Conservation (phyloP, 1,139 yeast genomes). For the Debaryomyces sp. region DNA sequence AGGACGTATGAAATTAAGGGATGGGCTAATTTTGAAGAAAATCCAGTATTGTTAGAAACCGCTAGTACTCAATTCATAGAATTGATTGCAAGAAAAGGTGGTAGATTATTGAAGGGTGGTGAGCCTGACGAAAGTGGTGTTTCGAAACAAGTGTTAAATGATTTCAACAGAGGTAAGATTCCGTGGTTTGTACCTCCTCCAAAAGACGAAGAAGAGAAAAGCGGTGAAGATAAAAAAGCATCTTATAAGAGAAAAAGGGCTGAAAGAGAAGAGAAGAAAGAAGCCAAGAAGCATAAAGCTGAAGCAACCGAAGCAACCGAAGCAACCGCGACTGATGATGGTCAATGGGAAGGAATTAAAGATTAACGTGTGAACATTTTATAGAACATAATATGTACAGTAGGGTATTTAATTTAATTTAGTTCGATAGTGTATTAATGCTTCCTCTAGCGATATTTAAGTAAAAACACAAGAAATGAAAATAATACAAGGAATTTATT, state of each 20-base stretch:
- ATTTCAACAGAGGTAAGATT: constrained; percentile 94
- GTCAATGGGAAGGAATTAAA: constrained; percentile 27
- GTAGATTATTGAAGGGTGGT: constrained; percentile 93
- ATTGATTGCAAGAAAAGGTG: constrained; percentile 87
- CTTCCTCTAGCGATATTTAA: constrained; percentile 6
- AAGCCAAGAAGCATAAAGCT: constrained; percentile 18
- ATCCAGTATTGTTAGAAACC: constrained; percentile 37
- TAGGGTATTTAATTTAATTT: constrained; percentile 11
- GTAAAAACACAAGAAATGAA: background rate
- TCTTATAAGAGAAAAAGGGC: constrained; percentile 54
- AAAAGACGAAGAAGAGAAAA: constrained; percentile 57
- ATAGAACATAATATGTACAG: constrained; percentile 10
- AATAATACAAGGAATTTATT: background rate
- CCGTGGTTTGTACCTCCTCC: constrained; percentile 99
- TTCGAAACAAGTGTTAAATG: constrained; percentile 86
- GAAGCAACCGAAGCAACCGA: constrained; percentile 17
- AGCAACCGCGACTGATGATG: constrained; percentile 19
- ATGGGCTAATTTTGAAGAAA: constrained; percentile 64
- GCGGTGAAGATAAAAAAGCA: constrained; percentile 60
- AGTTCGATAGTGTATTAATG: constrained; percentile 5
- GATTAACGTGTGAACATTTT: constrained; percentile 14
- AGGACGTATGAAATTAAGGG: constrained; percentile 95
- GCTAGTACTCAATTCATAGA: constrained; percentile 85
- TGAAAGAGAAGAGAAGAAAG: constrained; percentile 36
- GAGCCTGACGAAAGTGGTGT: constrained; percentile 97